Conservation (phyloP, 441 rosid genomes). For the Flueggea neowawraea region DNA sequence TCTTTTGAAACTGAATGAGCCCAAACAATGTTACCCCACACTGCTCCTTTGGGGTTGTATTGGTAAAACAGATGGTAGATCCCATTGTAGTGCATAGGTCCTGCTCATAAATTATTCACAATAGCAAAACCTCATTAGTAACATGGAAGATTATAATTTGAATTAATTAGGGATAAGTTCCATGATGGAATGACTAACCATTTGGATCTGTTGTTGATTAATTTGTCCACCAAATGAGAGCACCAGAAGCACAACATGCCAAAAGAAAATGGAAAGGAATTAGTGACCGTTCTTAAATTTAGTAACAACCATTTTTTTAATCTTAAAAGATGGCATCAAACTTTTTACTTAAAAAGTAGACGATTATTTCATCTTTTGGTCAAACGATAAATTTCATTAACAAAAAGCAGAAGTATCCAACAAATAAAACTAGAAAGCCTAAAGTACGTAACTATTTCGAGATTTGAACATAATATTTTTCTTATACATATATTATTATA, state of each 20-base stretch:
- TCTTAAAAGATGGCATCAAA: no score
- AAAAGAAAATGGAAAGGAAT: neutral
- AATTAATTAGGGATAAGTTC: neutral
- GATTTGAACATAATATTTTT: no score
- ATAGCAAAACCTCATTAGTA: neutral
- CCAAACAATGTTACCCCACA: constrained; percentile 97
- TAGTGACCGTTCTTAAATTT: neutral
- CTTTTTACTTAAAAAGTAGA: no score
- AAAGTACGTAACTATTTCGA: no score
- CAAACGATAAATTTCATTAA: no score
- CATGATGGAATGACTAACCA: constrained; percentile 34
- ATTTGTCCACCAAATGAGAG: constrained; percentile 8
- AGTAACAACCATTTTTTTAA: neutral
- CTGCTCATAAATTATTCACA: constrained; percentile 21
- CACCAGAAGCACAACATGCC: neutral
- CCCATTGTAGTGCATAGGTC: constrained; percentile 75
- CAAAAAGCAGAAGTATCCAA: no score
- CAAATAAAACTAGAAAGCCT: no score
- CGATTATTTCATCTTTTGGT: no score
- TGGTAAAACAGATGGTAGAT: constrained; percentile 84
- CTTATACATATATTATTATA: no score
- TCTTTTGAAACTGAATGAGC: constrained; percentile 90
- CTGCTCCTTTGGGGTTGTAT: constrained; percentile 79
- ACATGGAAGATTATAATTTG: neutral
- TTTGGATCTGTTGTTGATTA: constrained; percentile 53